These are phyloP conservation scores for Penicillium bialowiezense DNA, from an alignment of 495 filamentous ascomycete species.

Conservation along the genomic window DNA sequence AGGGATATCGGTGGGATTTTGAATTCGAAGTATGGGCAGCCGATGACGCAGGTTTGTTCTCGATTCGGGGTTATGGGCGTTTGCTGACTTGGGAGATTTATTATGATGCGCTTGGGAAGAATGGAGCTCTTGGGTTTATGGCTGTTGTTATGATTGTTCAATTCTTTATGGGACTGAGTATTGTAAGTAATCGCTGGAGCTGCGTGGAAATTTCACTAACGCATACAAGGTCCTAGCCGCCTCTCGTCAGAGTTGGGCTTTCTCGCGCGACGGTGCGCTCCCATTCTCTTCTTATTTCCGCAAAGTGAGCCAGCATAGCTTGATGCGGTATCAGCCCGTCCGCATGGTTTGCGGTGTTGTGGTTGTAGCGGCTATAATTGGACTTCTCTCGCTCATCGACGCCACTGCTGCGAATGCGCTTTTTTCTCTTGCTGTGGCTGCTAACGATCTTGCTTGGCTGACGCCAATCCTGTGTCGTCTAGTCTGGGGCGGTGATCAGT, in stretches of 20 bases:
- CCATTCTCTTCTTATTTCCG: constrained; percentile 62
- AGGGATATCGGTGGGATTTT: constrained; percentile 32
- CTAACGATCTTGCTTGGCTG: constrained; percentile 62
- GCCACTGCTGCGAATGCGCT: constrained; percentile 57
- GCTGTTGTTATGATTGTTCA: constrained; percentile 39
- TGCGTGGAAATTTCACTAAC: constrained; percentile 3
- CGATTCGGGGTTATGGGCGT: background rate
- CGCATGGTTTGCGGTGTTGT: constrained; percentile 60
- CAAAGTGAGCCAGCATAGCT: constrained; percentile 45
- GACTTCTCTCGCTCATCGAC: constrained; percentile 58
- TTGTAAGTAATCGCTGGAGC: constrained; percentile 19
- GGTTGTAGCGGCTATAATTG: constrained; percentile 50
- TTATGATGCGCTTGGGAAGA: constrained; percentile 45
- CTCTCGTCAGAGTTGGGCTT: constrained; percentile 59
- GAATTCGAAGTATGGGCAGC: constrained; percentile 38
- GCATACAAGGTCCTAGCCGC: constrained; percentile 48
- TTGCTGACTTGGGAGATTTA: constrained; percentile 28
- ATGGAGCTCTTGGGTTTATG: constrained; percentile 47
- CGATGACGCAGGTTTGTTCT: constrained; percentile 42
- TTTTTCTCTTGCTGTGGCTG: constrained; percentile 61
- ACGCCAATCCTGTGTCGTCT: constrained; percentile 61
- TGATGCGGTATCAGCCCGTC: constrained; percentile 58
- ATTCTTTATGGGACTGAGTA: constrained; percentile 45
- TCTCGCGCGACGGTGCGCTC: constrained; percentile 58
- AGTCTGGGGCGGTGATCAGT: constrained; percentile 59